These are phyloP conservation scores for Candida hungchunana DNA, from an alignment of 805 yeast species.

Conservation along the genomic window DNA sequence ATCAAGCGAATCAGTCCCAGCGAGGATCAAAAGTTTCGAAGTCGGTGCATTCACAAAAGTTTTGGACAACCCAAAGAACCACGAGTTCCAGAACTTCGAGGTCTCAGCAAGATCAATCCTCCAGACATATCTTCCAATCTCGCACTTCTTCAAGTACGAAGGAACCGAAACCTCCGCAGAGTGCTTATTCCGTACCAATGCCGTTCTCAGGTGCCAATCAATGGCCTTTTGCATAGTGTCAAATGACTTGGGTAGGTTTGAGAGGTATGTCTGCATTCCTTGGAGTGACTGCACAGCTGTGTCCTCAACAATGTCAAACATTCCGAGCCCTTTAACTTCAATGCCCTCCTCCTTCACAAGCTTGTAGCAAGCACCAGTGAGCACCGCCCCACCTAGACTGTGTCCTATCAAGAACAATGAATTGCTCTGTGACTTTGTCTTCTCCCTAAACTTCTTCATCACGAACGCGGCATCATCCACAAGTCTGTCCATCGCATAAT, in stretches of 20 bases:
- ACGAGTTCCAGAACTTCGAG: conserved; percentile 66
- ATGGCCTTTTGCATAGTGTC: conserved; percentile 53
- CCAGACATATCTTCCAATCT: conserved; percentile 44
- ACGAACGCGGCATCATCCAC: conserved; percentile 55
- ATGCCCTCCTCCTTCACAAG: conserved; percentile 14
- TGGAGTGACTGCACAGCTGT: conserved; percentile 70
- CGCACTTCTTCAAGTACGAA: conserved; percentile 39
- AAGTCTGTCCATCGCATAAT: conserved; percentile 47
- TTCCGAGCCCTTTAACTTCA: conserved; percentile 58
- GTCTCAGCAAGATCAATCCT: conserved; percentile 59
- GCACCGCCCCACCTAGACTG: conserved; percentile 87
- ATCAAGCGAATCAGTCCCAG: conserved; percentile 88
- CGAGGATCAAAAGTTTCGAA: conserved; percentile 71
- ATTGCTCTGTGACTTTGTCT: conserved; percentile 15
- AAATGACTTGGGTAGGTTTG: conserved; percentile 61
- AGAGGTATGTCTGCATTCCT: conserved; percentile 64
- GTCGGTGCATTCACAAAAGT: conserved; percentile 45
- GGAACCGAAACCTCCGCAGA: conserved; percentile 84
- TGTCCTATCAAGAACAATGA: conserved; percentile 72
- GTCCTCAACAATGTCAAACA: conserved; percentile 93
- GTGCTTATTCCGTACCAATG: conserved; percentile 45
- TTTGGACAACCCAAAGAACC: conserved; percentile 74
- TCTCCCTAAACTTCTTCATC: conserved; percentile 34
- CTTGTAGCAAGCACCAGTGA: conserved; percentile 46
- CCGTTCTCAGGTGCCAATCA: conserved; percentile 70